A percentile compares a stretch with the other conserved stretches of the same genome.
These are phyloP conservation scores for Alternaria gaisen DNA, from an alignment of 2,329 filamentous ascomycete genomes.

Conservation along the genomic window DNA sequence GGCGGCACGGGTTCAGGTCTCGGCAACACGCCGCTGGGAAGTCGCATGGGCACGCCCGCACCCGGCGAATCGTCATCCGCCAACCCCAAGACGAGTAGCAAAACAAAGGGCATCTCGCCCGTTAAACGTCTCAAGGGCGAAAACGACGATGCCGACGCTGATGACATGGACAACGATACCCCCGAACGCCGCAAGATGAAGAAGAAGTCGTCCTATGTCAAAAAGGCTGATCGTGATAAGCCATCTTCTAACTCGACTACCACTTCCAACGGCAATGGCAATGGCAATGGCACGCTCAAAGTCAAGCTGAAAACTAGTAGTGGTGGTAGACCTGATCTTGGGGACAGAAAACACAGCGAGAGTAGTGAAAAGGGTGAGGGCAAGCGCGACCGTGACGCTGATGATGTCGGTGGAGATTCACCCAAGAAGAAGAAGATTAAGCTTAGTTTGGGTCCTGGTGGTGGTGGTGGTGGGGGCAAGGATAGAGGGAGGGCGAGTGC, in stretches of 20 bases:
- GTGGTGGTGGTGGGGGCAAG: slow-evolving; percentile 25
- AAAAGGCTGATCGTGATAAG: slow-evolving; percentile 51
- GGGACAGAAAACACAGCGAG: slow-evolving; percentile 41
- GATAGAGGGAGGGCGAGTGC: slow-evolving; percentile 24
- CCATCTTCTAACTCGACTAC: neutral
- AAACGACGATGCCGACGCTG: slow-evolving; percentile 35
- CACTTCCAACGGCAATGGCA: neutral
- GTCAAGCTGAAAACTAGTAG: slow-evolving; percentile 47
- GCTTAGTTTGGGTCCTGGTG: slow-evolving; percentile 27
- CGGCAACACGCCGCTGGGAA: slow-evolving; percentile 55
- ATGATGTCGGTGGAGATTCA: slow-evolving; percentile 39
- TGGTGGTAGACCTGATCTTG: slow-evolving; percentile 27
- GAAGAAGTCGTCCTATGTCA: slow-evolving; percentile 54
- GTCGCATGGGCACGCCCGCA: slow-evolving; percentile 53
- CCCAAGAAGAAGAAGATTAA: slow-evolving; percentile 53
- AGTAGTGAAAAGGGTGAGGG: slow-evolving; percentile 41
- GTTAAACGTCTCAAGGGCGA: slow-evolving; percentile 35
- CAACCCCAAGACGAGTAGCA: slow-evolving; percentile 40
- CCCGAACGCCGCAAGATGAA: slow-evolving; percentile 59
- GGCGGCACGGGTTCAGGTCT: slow-evolving; percentile 52
- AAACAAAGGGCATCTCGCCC: slow-evolving; percentile 26
- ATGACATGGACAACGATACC: slow-evolving; percentile 55
- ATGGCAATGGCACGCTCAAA: slow-evolving; percentile 30
- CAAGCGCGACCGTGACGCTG: slow-evolving; percentile 48
- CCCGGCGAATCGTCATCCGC: slow-evolving; percentile 33